A percentile compares a stretch with the other conserved stretches of the same genome.
Evolutionary conservation across 768 basidiomycete species (phyloP).

Genomic region (Hygrocybe punicea): DNA sequence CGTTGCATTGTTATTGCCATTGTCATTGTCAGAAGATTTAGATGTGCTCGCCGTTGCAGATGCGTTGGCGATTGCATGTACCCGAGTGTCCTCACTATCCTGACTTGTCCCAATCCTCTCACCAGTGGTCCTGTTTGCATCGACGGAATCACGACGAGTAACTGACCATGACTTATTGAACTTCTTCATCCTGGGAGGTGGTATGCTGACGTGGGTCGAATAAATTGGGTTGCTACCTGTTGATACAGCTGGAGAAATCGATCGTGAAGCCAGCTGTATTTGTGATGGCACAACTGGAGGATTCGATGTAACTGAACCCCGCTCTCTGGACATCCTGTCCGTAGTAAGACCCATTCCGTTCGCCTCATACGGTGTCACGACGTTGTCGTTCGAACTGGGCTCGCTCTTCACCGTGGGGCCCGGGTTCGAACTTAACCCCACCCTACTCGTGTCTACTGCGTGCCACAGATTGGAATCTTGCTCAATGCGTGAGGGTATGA

Average conservation of each 20-base stretch:
- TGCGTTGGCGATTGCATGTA: no score
- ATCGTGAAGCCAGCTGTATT: background rate
- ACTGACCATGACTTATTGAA: background rate
- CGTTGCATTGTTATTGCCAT: background rate
- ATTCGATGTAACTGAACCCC: background rate
- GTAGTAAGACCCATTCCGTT: no score
- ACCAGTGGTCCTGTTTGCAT: background rate
- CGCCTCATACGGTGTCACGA: background rate
- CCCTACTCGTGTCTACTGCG: background rate
- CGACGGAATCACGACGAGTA: background rate
- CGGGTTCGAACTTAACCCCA: background rate
- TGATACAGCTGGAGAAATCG: background rate
- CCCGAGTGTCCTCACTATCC: no score
- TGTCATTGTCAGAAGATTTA: background rate
- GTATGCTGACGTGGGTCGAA: background rate
- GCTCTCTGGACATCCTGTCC: background rate
- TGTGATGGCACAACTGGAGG: no score
- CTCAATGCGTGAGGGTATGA: background rate
- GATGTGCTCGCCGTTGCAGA: background rate
- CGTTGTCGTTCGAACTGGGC: background rate
- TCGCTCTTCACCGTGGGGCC: background rate
- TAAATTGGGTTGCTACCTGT: background rate
- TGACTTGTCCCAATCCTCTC: background rate
- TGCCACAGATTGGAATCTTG: constrained; percentile 1
- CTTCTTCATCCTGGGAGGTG: constrained; percentile 1